These are phyloP conservation scores for Coniochaeta hoffmannii DNA, from an alignment of 2,329 filamentous ascomycete genomes.

Conservation along the genomic window DNA sequence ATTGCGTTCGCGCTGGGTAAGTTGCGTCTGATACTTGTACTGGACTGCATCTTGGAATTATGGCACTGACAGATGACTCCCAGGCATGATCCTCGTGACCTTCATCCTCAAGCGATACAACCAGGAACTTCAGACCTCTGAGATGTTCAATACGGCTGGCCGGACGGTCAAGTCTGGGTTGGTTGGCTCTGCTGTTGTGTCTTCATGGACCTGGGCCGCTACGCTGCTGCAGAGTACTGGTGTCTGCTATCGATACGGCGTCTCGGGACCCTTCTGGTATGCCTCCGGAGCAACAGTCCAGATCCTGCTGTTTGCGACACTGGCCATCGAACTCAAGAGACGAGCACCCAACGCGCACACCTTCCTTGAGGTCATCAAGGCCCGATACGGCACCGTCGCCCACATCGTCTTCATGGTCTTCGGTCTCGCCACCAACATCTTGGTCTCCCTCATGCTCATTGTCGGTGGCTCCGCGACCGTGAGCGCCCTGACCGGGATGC, in stretches of 20 bases:
- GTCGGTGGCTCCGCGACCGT: slow-evolving; percentile 76
- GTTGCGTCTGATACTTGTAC: slow-evolving; percentile 3
- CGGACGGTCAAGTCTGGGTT: slow-evolving; percentile 84
- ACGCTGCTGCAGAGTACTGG: slow-evolving; percentile 71
- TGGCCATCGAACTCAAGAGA: slow-evolving; percentile 84
- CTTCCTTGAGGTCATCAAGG: slow-evolving; percentile 75
- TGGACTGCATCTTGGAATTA: not conserved
- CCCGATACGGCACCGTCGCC: slow-evolving; percentile 64
- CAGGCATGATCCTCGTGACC: slow-evolving; percentile 30
- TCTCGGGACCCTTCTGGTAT: slow-evolving; percentile 55
- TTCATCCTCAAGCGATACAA: slow-evolving; percentile 32
- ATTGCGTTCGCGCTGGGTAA: slow-evolving; percentile 62
- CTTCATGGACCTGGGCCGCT: slow-evolving; percentile 88
- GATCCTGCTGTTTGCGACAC: slow-evolving; percentile 81
- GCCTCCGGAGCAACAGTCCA: slow-evolving; percentile 71
- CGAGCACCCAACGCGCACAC: slow-evolving; percentile 81
- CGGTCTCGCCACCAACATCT: slow-evolving; percentile 74
- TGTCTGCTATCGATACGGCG: slow-evolving; percentile 76
- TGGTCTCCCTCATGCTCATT: slow-evolving; percentile 84
- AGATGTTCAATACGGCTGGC: slow-evolving; percentile 88
- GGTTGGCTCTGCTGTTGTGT: slow-evolving; percentile 83
- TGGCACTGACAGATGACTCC: not conserved
- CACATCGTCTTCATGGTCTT: slow-evolving; percentile 79
- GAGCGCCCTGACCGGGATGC: slow-evolving; percentile 62
- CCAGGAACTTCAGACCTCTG: slow-evolving; percentile 73